Base-by-base conservation (phyloP, 2,329 filamentous ascomycete species). In the Aquanectria penicillioides region DNA sequence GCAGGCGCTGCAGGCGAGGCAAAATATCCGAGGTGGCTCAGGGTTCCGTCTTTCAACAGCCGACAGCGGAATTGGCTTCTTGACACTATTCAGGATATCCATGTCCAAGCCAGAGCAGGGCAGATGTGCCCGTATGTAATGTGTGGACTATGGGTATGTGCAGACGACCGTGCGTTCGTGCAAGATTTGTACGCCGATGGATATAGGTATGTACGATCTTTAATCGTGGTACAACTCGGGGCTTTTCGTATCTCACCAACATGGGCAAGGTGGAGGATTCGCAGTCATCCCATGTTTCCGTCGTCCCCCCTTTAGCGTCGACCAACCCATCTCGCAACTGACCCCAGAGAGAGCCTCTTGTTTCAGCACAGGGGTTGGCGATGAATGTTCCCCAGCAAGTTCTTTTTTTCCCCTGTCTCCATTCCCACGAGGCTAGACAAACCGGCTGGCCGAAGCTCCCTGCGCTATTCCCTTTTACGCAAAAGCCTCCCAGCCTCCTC, bases 361-460 rank as follows among this genome's bases (percentile, higher is more conserved):
- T 69, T 69, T 69, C 67, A 69, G 65, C 57, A 61, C 67, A 66
- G 41, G 65, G 66, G 62, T 66, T 23, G 52, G 51, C 52, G 54
- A 57, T 59, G 50, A 49, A 37, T 58, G 33, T 61, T 58, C 47
- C 51, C 41, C 41, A 50, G 59, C 41, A 52, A 40, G 31, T 22
- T 25, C 31, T 34, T 41, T 11, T 8, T 17, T 8, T 18, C 47
- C 47, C 47, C 25, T 38, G 36, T 22, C 28, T 20, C 48, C 41
- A 47, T 44, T 62, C 40, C 53, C 55, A 50, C 23, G 41, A 60
- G 54, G 57, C 26, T 63, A 48, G 52, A 51, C 36, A 40, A n/a
- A 57, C 44, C 51, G 13, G 41, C 48, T 64, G 50, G 56, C 49
- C 46, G 44, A 41, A 49, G 55, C 54, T 61, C 38, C 57, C 50